phyloP scores from a whole-genome alignment of 495 filamentous ascomycete genomes.

The Aspergillus bertholletiae region DNA sequence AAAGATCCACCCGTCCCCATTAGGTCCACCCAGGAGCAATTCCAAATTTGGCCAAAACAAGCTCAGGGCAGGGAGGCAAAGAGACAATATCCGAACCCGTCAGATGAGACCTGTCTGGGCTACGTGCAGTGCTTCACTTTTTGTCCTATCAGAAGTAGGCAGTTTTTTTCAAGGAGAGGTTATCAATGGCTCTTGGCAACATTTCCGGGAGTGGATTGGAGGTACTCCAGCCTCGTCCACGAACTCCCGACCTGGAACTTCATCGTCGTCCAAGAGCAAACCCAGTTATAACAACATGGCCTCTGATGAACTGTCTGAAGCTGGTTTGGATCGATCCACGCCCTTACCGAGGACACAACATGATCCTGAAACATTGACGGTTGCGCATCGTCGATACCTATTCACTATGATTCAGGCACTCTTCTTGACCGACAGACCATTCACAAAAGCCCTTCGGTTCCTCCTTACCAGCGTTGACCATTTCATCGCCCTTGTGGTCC shows the following conservation, averaged over 20 bases:
- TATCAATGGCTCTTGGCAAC: conserved; percentile 69
- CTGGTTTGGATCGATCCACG: conserved; percentile 8
- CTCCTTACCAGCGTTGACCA: conserved; percentile 72
- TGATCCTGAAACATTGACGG: conserved; percentile 80
- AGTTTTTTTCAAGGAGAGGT: conserved; percentile 89
- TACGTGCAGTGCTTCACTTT: conserved; percentile 74
- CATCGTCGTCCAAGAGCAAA: conserved; percentile 26
- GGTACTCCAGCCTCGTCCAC: conserved; percentile 21
- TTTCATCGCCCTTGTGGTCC: conserved; percentile 68
- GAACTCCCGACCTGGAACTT: conserved; percentile 37
- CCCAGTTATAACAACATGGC: not conserved
- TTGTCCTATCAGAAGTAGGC: conserved; percentile 81
- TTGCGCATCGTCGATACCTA: conserved; percentile 75
- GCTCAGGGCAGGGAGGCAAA: conserved; percentile 52
- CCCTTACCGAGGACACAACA: conserved; percentile 43
- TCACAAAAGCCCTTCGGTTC: conserved; percentile 65
- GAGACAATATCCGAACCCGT: conserved; percentile 53
- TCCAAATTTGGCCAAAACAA: conserved; percentile 52
- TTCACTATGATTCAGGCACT: conserved; percentile 60
- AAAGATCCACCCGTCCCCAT: conserved; percentile 68
- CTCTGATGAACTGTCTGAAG: conserved; percentile 11
- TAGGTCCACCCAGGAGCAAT: conserved; percentile 59
- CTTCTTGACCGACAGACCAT: conserved; percentile 65
- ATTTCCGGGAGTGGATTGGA: conserved; percentile 58
- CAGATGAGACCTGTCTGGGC: conserved; percentile 83